These are phyloP conservation scores for Passalora sequoiae DNA, from an alignment of 2,329 filamentous ascomycete genomes.

Conservation along the genomic window DNA sequence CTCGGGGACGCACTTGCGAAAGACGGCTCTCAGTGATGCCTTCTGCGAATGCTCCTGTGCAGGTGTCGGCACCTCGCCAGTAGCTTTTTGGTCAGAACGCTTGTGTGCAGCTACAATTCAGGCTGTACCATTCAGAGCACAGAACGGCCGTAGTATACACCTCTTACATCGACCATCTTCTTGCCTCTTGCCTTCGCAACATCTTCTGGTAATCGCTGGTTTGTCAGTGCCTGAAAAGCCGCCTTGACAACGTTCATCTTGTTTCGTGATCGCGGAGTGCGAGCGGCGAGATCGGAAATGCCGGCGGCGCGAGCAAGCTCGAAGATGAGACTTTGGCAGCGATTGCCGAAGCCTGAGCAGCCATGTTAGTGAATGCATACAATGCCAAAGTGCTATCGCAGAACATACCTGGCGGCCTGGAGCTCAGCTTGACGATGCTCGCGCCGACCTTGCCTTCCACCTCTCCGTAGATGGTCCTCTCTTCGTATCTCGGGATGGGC, in stretches of 20 bases:
- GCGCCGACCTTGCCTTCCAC: slow-evolving; percentile 80
- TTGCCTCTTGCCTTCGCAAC: slow-evolving; percentile 83
- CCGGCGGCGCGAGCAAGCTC: slow-evolving; percentile 87
- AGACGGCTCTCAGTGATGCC: no score
- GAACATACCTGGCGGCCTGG: slow-evolving; percentile 77
- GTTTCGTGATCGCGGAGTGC: slow-evolving; percentile 80
- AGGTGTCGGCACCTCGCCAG: no score
- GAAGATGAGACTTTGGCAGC: slow-evolving; percentile 85
- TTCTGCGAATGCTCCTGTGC: no score
- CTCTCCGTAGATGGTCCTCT: slow-evolving; percentile 84
- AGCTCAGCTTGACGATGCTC: slow-evolving; percentile 74
- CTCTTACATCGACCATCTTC: slow-evolving; percentile 93
- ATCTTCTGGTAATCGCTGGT: slow-evolving; percentile 81
- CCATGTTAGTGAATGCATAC: slow-evolving; percentile 7
- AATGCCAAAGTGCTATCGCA: not conserved
- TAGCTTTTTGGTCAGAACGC: no score
- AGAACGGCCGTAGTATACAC: slow-evolving; percentile 90
- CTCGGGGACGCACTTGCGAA: no score
- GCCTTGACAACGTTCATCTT: slow-evolving; percentile 98
- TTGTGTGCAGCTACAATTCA: not conserved
- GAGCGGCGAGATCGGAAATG: slow-evolving; percentile 78
- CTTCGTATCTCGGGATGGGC: slow-evolving; percentile 86
- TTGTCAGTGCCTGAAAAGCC: slow-evolving; percentile 72
- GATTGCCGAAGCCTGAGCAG: slow-evolving; percentile 80
- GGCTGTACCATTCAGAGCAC: slow-evolving; percentile 46